These are phyloP conservation scores for Bryoerythrophyllum caledonicum DNA, from an alignment of 225 moss, liverwort and hornwort genomes.

Conservation along the genomic window DNA sequence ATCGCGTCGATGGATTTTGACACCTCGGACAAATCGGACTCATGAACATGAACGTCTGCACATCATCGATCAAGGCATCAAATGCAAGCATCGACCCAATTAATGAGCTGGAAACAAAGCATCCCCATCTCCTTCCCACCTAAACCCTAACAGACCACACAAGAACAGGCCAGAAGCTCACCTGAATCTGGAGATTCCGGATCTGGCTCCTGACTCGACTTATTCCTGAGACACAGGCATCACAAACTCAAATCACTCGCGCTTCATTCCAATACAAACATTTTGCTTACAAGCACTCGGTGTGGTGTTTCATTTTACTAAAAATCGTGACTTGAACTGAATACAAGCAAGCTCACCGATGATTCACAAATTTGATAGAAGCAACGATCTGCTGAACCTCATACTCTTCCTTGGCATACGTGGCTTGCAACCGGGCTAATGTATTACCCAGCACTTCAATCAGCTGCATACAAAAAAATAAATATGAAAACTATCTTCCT, in stretches of 20 bases:
- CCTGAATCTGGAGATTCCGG: conserved; percentile 26
- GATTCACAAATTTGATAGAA: conserved; percentile 44
- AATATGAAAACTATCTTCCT: background rate
- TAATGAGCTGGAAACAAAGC: too few species aligned
- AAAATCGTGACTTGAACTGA: background rate
- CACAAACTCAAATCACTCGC: background rate
- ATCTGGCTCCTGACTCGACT: conserved; percentile 14
- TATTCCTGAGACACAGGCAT: conserved; percentile 10
- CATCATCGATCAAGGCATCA: conserved; percentile 1
- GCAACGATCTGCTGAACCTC: conserved; percentile 37
- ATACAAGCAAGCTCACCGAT: conserved; percentile 25
- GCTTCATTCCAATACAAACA: background rate
- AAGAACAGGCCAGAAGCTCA: conserved; percentile 12
- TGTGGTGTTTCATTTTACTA: background rate
- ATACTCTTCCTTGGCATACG: conserved; percentile 44
- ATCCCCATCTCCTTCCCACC: background rate
- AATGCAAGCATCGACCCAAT: too few species aligned
- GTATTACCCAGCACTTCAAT: conserved; percentile 39
- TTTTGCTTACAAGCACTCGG: background rate
- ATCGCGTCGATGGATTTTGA: conserved; percentile 48
- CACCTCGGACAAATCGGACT: conserved; percentile 38
- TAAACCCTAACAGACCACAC: background rate
- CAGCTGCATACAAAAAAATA: conserved; percentile 26
- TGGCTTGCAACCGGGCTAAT: conserved; percentile 39
- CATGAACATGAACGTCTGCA: conserved; percentile 33